Conservation (phyloP, 1,139 yeast species). For the Meyerozyma carpophila region DNA sequence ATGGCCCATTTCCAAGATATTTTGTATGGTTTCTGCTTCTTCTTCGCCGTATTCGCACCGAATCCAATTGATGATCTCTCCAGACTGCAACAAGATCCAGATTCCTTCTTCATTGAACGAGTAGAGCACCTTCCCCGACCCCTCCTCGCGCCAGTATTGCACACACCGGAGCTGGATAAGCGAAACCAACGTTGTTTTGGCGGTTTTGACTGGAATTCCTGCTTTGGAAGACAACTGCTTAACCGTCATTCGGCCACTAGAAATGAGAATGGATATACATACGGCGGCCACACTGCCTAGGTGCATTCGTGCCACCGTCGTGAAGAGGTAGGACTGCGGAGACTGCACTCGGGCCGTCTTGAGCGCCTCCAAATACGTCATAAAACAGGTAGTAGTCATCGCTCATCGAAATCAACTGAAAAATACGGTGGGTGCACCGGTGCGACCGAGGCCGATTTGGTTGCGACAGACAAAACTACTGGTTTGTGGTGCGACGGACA, state of each 20-base stretch:
- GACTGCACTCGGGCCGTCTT: conserved; percentile 42
- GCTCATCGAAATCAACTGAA: conserved; percentile 1
- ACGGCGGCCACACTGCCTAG: conserved; percentile 63
- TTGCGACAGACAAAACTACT: background rate
- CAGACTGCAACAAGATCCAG: conserved; percentile 63
- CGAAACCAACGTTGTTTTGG: conserved; percentile 57
- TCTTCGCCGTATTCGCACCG: conserved; percentile 36
- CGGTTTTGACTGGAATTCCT: conserved; percentile 34
- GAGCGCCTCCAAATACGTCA: background rate
- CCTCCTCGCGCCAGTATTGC: conserved; percentile 45
- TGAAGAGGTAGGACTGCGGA: conserved; percentile 56
- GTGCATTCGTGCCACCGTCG: conserved; percentile 48
- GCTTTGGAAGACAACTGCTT: conserved; percentile 41
- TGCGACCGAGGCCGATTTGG: background rate
- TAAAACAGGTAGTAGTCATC: background rate
- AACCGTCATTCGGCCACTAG: conserved; percentile 54
- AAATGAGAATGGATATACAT: conserved; percentile 48
- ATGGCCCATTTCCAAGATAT: conserved; percentile 60
- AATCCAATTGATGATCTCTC: conserved; percentile 62
- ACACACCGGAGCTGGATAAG: conserved; percentile 64
- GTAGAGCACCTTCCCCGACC: conserved; percentile 42
- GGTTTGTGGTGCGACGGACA: background rate
- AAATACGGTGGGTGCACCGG: conserved; percentile 1
- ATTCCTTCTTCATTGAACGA: conserved; percentile 62
- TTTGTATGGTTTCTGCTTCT: conserved; percentile 69